These are phyloP conservation scores for Hypoxylon subgilvum DNA, from an alignment of 495 filamentous ascomycete genomes.

Conservation along the genomic window DNA sequence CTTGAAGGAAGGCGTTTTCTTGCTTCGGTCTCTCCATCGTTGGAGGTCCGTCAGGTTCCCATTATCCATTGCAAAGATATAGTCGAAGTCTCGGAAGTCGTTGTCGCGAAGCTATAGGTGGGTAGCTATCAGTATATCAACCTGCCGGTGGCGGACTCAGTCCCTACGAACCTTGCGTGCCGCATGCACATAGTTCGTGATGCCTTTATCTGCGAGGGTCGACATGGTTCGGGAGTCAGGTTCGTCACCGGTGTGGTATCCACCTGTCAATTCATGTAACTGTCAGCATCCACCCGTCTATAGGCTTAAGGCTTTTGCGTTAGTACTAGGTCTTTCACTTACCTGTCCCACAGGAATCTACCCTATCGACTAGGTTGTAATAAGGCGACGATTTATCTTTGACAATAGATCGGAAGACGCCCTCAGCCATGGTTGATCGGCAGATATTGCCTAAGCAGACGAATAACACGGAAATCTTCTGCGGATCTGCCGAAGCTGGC, in stretches of 20 bases:
- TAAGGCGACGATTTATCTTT: slow-evolving; percentile 55
- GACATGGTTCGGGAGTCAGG: slow-evolving; percentile 87
- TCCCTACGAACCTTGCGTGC: slow-evolving; percentile 70
- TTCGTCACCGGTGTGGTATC: slow-evolving; percentile 74
- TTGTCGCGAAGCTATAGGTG: slow-evolving; percentile 43
- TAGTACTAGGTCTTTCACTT: slow-evolving; percentile 25
- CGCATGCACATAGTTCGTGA: slow-evolving; percentile 74
- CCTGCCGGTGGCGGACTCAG: background rate
- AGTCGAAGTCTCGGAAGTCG: slow-evolving; percentile 86
- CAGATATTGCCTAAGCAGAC: slow-evolving; percentile 98
- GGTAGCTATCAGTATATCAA: slow-evolving; percentile 8
- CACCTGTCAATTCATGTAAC: slow-evolving; percentile 46
- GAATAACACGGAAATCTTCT: slow-evolving; percentile 79
- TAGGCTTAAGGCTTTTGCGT: background rate
- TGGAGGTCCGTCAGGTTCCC: slow-evolving; percentile 77
- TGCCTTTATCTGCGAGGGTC: slow-evolving; percentile 74
- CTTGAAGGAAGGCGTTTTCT: slow-evolving; percentile 47
- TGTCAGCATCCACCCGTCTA: background rate
- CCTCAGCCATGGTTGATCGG: slow-evolving; percentile 93
- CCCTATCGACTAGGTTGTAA: slow-evolving; percentile 64
- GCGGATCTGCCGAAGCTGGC: slow-evolving; percentile 25
- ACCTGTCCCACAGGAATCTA: slow-evolving; percentile 90
- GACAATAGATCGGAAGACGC: slow-evolving; percentile 79
- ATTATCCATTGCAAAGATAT: slow-evolving; percentile 92
- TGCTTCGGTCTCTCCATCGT: slow-evolving; percentile 61